Evolutionary conservation across 257 asterid genomes (phyloP), one percentile per base, ranked within the genome.

Genomic region (Mitragyna speciosa): DNA sequence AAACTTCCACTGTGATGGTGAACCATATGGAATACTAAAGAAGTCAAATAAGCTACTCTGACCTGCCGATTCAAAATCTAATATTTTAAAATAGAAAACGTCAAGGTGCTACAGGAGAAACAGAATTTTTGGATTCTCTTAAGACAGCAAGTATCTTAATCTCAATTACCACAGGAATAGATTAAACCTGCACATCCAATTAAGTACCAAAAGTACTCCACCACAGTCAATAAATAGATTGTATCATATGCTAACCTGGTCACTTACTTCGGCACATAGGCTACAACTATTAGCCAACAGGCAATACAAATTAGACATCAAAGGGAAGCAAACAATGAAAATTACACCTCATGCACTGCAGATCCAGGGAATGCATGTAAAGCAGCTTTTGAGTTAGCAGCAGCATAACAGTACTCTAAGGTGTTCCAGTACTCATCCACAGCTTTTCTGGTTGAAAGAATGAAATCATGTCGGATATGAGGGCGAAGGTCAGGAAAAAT

Each of bases 351-450:
- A 83, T 85, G 90, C 83, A 92, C 98, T 78, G 90, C 87, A 79
- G 93, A 91, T 84, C 99, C 99, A 10, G 99, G 99, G 85, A 95
- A 95, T 83, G 99, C 98, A 75, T 91, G 94, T 84, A 86, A 78
- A 80, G 99, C 98, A 67, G 97, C 93, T 84, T 88, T 89, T 75
- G 97, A 83, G 82, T 90, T 88, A 70, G 94, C 89, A 45, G 94
- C 90, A 72, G 97, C 89, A 85, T 93, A 95, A 79, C 97, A 89
- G 79, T 92, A 95, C 91, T 93, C 99, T 84, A 95, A 86, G 70
- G 97, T 95, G 75, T 84, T 88, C 99, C 98, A 95, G 90, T 95
- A 95, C 77, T 92, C 97, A 84, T 92, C 90, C 56, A 95, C 95
- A 82, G 90, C 96, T 81, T 84, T 90, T 87, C 83, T 89, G 84